phyloP scores from a whole-genome alignment of 768 basidiomycete genomes.

The Lanmaoa pseudosensibilis region DNA sequence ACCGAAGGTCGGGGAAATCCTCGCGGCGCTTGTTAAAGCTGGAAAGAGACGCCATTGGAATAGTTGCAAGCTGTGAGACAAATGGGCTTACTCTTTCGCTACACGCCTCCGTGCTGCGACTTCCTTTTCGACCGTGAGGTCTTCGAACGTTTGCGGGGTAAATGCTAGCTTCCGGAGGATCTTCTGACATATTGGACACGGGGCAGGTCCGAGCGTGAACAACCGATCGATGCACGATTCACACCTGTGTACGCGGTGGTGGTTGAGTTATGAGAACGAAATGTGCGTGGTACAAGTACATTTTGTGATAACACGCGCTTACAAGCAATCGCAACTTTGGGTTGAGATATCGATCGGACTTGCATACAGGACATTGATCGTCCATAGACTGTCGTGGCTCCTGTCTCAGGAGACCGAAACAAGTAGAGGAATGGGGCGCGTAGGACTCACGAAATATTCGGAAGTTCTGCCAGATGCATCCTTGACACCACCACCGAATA shows the following conservation, averaged over 20 bases:
- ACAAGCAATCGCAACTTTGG: conserved; percentile 92
- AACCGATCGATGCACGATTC: conserved; percentile 97
- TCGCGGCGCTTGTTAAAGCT: conserved; percentile 95
- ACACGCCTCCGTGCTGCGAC: conserved; percentile 85
- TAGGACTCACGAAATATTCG: conserved; percentile 70
- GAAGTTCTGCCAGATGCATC: conserved; percentile 80
- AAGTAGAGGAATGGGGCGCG: neutral
- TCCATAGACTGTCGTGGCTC: conserved; percentile 63
- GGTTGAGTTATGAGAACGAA: conserved; percentile 9
- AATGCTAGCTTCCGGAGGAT: conserved; percentile 92
- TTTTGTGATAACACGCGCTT: conserved; percentile 97
- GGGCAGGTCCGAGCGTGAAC: conserved; percentile 93
- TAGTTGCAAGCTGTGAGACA: neutral
- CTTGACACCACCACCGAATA: conserved; percentile 84
- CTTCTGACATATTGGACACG: conserved; percentile 91
- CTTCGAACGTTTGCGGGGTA: conserved; percentile 92
- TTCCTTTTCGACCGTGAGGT: conserved; percentile 91
- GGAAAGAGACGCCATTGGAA: conserved; percentile 4
- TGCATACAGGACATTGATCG: conserved; percentile 96
- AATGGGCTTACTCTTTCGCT: conserved; percentile 71
- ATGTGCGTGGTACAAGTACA: conserved; percentile 49
- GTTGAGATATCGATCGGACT: conserved; percentile 93
- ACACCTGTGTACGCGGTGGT: conserved; percentile 63
- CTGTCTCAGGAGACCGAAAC: conserved; percentile 11
- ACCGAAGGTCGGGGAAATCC: conserved; percentile 77